phyloP scores from a whole-genome alignment of 257 asterid genomes.

The Mitragyna speciosa region DNA sequence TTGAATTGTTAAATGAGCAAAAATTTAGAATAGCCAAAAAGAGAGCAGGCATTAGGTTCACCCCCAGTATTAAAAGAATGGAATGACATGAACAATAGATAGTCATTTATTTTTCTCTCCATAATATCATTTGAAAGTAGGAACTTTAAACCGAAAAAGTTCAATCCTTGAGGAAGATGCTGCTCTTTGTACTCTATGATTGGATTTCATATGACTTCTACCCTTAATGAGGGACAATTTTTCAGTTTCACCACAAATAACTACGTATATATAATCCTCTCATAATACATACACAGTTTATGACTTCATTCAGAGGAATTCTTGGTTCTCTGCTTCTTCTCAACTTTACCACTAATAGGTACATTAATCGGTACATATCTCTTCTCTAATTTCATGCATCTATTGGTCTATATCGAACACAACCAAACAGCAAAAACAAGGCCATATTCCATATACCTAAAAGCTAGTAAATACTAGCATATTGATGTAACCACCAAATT shows the following conservation, averaged over 20 bases:
- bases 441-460: not conserved
- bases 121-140: not conserved
- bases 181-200: not conserved
- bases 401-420: not conserved
- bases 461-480: not conserved
- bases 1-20: not conserved
- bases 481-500: not conserved
- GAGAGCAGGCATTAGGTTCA: not conserved
- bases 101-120: not conserved
- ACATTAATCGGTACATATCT: not conserved
- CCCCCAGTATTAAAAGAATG: not conserved
- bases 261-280: not conserved
- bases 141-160: not conserved
- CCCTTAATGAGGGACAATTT: not conserved
- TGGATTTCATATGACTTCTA: not conserved
- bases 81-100: not conserved
- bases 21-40: not conserved
- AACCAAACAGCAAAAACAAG: not conserved
- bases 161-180: not conserved
- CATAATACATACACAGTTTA: too few species aligned
- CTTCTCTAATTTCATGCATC: not conserved
- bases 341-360: not conserved
- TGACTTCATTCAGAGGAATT: not conserved
- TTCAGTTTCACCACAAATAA: not conserved
- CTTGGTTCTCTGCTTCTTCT: not conserved